Evolutionary conservation across 345 rosid species (phyloP), one percentile per base, ranked within the genome.

Genomic region (Cardiospermum halicacabum): DNA sequence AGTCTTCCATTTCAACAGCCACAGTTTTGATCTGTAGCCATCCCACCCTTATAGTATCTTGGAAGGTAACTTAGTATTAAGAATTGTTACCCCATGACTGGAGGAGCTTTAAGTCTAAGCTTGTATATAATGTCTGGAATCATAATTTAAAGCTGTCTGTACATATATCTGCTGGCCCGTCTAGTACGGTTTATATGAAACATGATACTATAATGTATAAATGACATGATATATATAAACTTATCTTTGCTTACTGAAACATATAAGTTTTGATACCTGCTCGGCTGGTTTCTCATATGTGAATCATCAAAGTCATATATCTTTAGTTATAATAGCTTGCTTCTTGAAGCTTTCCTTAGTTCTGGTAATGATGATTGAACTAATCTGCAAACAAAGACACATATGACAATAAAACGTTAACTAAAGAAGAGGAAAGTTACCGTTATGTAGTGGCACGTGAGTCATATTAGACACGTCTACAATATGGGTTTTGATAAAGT

Each of bases 1-100:
- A 0, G 48, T 92, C 58, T 87, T 89, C 70, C 94, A 90, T 71
- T 87, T 85, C 80, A 67, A 84, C 68, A 87, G 94, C 76, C 94
- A 90, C 56, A 85, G 92, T 72, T 90, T 85, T 77, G 87, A 85
- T 73, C 72, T 87, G 42, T 90, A 81, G 66, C 7, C 42, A 53
- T 50, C 19, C 34, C 21, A 7, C 24, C 15, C 21, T 16, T 10
- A 21, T 58, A 64, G 18, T 64, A 51, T 7, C 22, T 22, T 31
- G 16, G 21, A 11, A 48, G 30, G 56, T 26, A 51, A 40, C 13
- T 40, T 10, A 40, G n/a, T 40, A 40, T 40, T 9, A 3, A n/a
- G 47, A 7, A 16, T 11, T 11, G 66, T 5, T 15, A 16, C 1
- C 36, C 24, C 56, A 12, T 39, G 15, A 13, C 1, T 39, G 63